A percentile compares a stretch with the other conserved stretches of the same genome.
phyloP scores from a whole-genome alignment of 495 filamentous ascomycete species.

The Xylaria sp. region DNA sequence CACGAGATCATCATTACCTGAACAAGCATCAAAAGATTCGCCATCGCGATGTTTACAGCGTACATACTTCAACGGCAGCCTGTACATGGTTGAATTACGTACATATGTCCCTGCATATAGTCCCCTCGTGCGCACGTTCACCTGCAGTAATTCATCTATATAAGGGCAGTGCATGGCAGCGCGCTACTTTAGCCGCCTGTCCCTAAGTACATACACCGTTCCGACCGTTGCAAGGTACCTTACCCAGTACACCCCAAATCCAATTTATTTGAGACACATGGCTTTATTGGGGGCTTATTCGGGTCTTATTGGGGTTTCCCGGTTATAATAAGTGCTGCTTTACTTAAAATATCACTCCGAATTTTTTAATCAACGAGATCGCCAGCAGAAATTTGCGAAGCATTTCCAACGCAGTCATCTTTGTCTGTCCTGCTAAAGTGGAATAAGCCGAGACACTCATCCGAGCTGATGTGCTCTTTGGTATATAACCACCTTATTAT shows the following conservation, averaged over 20 bases:
- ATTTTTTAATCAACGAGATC: neutral
- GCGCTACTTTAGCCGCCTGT: conserved; percentile 11
- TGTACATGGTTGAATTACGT: conserved; percentile 1
- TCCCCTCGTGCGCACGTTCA: neutral
- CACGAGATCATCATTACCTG: neutral
- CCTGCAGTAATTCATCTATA: neutral
- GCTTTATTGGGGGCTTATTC: no score
- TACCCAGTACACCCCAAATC: conserved; percentile 9
- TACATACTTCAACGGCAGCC: neutral
- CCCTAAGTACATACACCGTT: neutral
- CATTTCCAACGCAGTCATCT: neutral
- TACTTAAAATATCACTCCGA: neutral
- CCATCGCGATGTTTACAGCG: neutral
- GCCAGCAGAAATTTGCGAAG: neutral
- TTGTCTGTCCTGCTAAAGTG: neutral
- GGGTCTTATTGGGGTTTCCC: neutral
- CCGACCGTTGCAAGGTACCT: conserved; percentile 6
- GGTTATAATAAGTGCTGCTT: neutral
- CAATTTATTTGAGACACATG: conserved; percentile 1
- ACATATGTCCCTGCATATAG: conserved; percentile 11
- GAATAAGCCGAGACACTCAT: neutral
- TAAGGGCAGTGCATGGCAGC: neutral
- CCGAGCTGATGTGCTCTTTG: neutral
- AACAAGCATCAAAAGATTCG: neutral
- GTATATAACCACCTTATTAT: neutral